phyloP scores from a whole-genome alignment of 2,329 filamentous ascomycete genomes.

The Pseudopyricularia javanii region DNA sequence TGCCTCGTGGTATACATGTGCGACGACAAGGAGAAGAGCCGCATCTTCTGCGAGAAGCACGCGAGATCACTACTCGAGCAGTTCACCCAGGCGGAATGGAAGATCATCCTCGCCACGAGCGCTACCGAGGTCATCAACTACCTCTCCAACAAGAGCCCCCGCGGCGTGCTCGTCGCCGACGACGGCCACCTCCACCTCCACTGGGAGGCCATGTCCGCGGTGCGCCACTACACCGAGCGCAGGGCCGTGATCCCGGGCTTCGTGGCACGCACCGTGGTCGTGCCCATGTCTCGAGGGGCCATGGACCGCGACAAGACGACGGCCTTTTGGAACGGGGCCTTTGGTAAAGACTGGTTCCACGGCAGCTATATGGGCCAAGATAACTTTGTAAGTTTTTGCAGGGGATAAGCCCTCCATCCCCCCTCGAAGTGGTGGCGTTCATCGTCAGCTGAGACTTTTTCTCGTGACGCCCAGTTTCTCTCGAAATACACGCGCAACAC shows the following conservation, averaged over 20 bases:
- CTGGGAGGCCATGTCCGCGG: background rate
- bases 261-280: too few species aligned
- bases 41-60: background rate
- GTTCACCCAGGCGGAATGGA: too few species aligned
- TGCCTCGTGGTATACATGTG: background rate
- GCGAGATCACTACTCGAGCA: background rate
- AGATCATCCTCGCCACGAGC: background rate
- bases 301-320: too few species aligned
- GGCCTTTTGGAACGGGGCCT: too few species aligned
- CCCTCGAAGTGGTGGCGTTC: too few species aligned
- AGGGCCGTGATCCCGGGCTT: too few species aligned
- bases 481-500: background rate
- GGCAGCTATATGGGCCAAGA: too few species aligned
- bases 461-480: background rate
- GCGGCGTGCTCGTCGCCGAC: background rate
- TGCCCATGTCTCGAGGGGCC: too few species aligned
- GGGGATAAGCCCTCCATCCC: too few species aligned
- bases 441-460: too few species aligned
- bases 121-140: background rate
- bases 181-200: background rate
- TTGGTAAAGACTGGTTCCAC: too few species aligned
- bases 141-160: background rate
- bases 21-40: background rate
- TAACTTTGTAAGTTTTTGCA: too few species aligned
- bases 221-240: background rate